phyloP scores from a whole-genome alignment of 1,139 yeast species.

The Diutina scorzettiae region DNA sequence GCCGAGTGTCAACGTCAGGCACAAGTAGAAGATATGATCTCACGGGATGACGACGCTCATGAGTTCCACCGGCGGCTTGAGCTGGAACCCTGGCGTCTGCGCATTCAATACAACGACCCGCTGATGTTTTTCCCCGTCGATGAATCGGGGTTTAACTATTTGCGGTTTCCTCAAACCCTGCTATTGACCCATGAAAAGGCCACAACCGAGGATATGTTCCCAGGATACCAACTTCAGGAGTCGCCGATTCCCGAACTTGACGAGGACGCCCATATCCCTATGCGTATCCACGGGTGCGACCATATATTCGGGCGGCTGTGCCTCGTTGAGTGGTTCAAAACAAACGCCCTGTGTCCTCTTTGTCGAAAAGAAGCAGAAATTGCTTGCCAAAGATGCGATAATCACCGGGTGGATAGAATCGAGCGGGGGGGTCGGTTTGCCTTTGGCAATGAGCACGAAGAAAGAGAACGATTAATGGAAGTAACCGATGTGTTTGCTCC shows the following conservation, averaged over 20 bases:
- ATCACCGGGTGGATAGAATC: neutral
- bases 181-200: slow-evolving; percentile 16
- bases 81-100: slow-evolving; percentile 6
- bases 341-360: slow-evolving; percentile 32
- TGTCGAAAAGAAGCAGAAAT: slow-evolving; percentile 24
- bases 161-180: slow-evolving; percentile 24
- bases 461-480: neutral
- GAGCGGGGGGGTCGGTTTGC: slow-evolving; percentile 2
- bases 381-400: neutral
- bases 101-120: slow-evolving; percentile 23
- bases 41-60: neutral
- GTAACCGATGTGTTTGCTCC: slow-evolving; percentile 32
- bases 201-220: slow-evolving; percentile 20
- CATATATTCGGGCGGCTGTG: slow-evolving; percentile 33
- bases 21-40: neutral
- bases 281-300: slow-evolving; percentile 31
- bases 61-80: slow-evolving; percentile 4
- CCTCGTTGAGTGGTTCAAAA: slow-evolving; percentile 31
- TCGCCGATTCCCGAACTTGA: slow-evolving; percentile 10
- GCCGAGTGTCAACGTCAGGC: neutral
- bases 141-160: slow-evolving; percentile 18
- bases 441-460: neutral
- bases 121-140: slow-evolving; percentile 28
- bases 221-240: slow-evolving; percentile 15
- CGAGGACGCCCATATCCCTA: slow-evolving; percentile 24